Conservation (phyloP, 2,329 filamentous ascomycete genomes). For the Penicillium sp. region DNA sequence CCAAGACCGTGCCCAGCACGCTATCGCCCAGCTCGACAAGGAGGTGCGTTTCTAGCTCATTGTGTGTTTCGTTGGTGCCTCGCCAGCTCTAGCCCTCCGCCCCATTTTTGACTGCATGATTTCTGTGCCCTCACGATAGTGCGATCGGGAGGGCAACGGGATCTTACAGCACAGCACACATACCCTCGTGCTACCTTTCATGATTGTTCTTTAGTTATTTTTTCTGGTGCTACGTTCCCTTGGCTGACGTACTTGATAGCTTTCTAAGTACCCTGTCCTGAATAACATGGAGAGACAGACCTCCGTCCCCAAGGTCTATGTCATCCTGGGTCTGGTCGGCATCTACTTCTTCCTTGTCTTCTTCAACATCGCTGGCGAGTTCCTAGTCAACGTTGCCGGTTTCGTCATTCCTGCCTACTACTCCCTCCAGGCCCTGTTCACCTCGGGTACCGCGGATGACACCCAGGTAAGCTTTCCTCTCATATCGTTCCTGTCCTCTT, state of each 20-base stretch:
- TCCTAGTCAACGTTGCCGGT: slow-evolving; percentile 66
- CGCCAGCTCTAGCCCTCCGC: slow-evolving; percentile 18
- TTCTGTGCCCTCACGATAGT: slow-evolving; percentile 5
- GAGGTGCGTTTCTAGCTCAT: slow-evolving; percentile 51
- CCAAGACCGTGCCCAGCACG: slow-evolving; percentile 63
- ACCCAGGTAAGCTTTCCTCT: slow-evolving; percentile 54
- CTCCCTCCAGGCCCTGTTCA: slow-evolving; percentile 64
- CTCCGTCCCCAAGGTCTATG: slow-evolving; percentile 67
- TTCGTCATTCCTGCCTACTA: slow-evolving; percentile 67
- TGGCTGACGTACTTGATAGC: slow-evolving; percentile 41
- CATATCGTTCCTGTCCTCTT: background rate
- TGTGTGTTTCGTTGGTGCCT: slow-evolving; percentile 24
- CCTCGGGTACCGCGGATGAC: slow-evolving; percentile 60
- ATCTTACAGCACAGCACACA: background rate
- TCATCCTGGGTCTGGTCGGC: slow-evolving; percentile 62
- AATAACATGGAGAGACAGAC: slow-evolving; percentile 69
- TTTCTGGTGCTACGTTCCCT: background rate
- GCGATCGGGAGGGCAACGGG: background rate
- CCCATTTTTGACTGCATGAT: slow-evolving; percentile 9
- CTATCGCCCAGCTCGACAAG: slow-evolving; percentile 68
- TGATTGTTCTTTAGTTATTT: background rate
- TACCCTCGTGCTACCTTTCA: background rate
- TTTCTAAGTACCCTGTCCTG: slow-evolving; percentile 66
- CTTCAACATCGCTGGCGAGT: slow-evolving; percentile 69
- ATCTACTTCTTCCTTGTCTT: slow-evolving; percentile 71